A percentile compares a stretch with the other conserved stretches of the same genome.
These are phyloP conservation scores for Deakozyma indianensis DNA, from an alignment of 805 yeast genomes.

Conservation along the genomic window DNA sequence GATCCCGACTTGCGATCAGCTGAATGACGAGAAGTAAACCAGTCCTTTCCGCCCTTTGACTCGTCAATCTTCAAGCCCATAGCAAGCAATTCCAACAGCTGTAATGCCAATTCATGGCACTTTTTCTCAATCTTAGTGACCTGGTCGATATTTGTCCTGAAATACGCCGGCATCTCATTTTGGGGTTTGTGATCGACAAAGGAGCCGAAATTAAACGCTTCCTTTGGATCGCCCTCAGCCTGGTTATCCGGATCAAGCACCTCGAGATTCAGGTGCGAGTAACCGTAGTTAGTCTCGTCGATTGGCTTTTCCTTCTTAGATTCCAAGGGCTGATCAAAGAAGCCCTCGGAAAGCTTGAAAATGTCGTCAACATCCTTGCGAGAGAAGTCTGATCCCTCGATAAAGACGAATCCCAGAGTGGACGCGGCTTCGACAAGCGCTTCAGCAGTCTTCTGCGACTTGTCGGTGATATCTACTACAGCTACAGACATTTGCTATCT, in stretches of 20 bases:
- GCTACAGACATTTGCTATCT: conserved; percentile 9
- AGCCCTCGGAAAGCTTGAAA: conserved; percentile 27
- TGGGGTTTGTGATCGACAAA: conserved; percentile 28
- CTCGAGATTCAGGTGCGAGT: conserved; percentile 41
- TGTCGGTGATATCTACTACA: conserved; percentile 36
- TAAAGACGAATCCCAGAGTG: conserved; percentile 50
- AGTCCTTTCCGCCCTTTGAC: conserved; percentile 33
- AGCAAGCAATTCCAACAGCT: conserved; percentile 42
- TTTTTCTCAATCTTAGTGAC: conserved; percentile 25
- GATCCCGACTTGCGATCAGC: conserved; percentile 42
- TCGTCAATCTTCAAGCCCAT: conserved; percentile 49
- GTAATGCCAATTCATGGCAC: conserved; percentile 34
- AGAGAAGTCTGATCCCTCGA: conserved; percentile 54
- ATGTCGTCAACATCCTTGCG: conserved; percentile 37
- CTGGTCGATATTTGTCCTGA: conserved; percentile 29
- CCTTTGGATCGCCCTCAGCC: conserved; percentile 29
- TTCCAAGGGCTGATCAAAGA: conserved; percentile 35
- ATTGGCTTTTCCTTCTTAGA: conserved; percentile 39
- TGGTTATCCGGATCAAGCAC: conserved; percentile 26
- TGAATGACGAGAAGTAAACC: conserved; percentile 51
- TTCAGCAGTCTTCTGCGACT: conserved; percentile 30
- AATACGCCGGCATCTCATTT: conserved; percentile 37
- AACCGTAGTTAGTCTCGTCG: conserved; percentile 44
- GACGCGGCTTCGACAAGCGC: conserved; percentile 43
- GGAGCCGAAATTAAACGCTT: conserved; percentile 50